Base-by-base conservation (phyloP, 331 rosid genomes). In the Saraca asoca region DNA sequence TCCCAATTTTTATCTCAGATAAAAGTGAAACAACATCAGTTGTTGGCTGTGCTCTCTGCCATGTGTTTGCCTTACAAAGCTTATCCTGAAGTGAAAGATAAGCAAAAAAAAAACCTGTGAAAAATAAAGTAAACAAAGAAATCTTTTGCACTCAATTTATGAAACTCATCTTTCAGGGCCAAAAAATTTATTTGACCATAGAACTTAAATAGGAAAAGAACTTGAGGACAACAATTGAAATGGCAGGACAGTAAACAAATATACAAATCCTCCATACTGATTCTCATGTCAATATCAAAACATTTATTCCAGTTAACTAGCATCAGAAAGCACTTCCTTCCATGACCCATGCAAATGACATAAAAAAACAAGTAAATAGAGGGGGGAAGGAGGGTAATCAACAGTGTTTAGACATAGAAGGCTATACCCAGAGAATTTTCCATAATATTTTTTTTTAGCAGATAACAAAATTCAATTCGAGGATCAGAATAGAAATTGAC, bases 11-110 rank as follows among this genome's bases (percentile, higher is more conserved):
- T 81, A 90, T 88, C 83, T 94, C 99, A 16, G 99, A 94, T 74
- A 94, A 73, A 70, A 90, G 97, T 76, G 95, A 83, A 73, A 88
- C 94, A 76, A 94, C 91, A 75, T 90, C 99, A 18, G 95, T 85
- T 75, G 97, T 84, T 45, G 91, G 94, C 76, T 88, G 98, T n/a
- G 95, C 85, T 69, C 99, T 86, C 67, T 90, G 97, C 97, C 99
- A 88, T 11, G 84, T 90, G 78, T 94, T 90, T 51, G 96, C 95
- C 77, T 90, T 90, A 62, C 97, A 94, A 62, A 90, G 87, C 66
- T 94, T 88, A 71, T 94, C 99, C 99, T 93, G 91, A 66, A 58
- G 19, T 57, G 17, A 46, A 0, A 14, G 16, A 13, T 20, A 7
- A 51, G 34, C 59, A 59, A 62, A 66, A 49, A n/a, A 43, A n/a